These are phyloP conservation scores for Penicillium tannophilum DNA, from an alignment of 495 filamentous ascomycete genomes.

Conservation along the genomic window DNA sequence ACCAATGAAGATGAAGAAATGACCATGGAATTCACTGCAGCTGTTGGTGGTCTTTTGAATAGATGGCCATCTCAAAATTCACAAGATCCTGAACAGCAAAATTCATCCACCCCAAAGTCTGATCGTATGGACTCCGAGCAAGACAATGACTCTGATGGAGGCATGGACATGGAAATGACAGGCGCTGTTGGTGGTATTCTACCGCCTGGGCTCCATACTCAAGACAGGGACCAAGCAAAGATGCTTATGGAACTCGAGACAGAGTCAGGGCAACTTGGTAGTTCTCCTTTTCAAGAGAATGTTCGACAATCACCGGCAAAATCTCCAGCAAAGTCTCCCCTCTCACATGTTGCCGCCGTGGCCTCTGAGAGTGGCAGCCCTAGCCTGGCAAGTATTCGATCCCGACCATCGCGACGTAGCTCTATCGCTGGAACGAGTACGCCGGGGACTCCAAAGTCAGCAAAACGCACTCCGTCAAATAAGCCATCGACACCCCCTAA, in stretches of 20 bases:
- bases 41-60: slow-evolving; percentile 65
- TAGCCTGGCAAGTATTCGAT: slow-evolving; percentile 54
- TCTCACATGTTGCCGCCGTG: slow-evolving; percentile 42
- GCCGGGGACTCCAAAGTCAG: slow-evolving; percentile 35
- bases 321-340: slow-evolving; percentile 23
- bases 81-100: slow-evolving; percentile 29
- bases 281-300: slow-evolving; percentile 54
- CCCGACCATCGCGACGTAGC: slow-evolving; percentile 57
- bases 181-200: slow-evolving; percentile 70
- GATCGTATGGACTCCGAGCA: slow-evolving; percentile 36
- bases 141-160: slow-evolving; percentile 45
- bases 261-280: slow-evolving; percentile 54
- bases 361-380: slow-evolving; percentile 64
- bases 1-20: slow-evolving; percentile 71
- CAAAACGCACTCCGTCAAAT: slow-evolving; percentile 39
- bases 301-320: slow-evolving; percentile 34
- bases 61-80: slow-evolving; percentile 28
- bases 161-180: slow-evolving; percentile 71
- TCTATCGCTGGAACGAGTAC: slow-evolving; percentile 43
- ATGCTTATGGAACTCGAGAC: slow-evolving; percentile 61
- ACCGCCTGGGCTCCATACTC: slow-evolving; percentile 38
- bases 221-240: slow-evolving; percentile 53
- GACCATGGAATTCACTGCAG: slow-evolving; percentile 81
- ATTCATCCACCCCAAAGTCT: slow-evolving; percentile 26
- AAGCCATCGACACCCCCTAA: slow-evolving; percentile 53